phyloP scores from a whole-genome alignment of 2,329 filamentous ascomycete genomes.

The Paecilomyces fulvus region DNA sequence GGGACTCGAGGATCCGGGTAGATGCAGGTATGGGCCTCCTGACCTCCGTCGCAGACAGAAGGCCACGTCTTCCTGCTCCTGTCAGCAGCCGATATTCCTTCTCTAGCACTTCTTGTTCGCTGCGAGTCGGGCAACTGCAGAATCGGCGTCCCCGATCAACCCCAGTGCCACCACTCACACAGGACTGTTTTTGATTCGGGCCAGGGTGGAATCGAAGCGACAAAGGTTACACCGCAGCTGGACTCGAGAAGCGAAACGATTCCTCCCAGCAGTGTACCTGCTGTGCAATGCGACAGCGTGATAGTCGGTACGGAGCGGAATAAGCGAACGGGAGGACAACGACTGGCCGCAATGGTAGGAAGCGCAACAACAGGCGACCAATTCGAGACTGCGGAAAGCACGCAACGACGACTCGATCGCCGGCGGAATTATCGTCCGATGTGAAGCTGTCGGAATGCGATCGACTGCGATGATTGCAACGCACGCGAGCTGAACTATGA shows the following conservation, averaged over 20 bases:
- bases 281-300: background rate
- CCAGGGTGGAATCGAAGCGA: background rate
- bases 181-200: background rate
- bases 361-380: background rate
- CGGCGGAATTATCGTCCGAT: background rate
- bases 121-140: background rate
- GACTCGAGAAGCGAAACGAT: background rate
- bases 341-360: background rate
- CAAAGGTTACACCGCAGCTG: background rate
- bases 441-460: background rate
- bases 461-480: background rate
- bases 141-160: background rate
- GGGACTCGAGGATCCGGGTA: background rate
- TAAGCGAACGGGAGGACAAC: too few species aligned
- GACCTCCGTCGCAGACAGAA: background rate
- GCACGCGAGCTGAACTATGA: background rate
- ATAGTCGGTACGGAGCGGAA: background rate
- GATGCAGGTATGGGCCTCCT: background rate
- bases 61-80: background rate
- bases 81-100: background rate
- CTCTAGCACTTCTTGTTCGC: background rate
- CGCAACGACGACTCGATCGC: background rate
- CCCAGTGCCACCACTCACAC: background rate
- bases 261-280: background rate
- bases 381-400: background rate